Evolutionary conservation across 2,329 filamentous ascomycete genomes (phyloP), one percentile per base, ranked within the genome.

Genomic region (Thelonectria blattea): DNA sequence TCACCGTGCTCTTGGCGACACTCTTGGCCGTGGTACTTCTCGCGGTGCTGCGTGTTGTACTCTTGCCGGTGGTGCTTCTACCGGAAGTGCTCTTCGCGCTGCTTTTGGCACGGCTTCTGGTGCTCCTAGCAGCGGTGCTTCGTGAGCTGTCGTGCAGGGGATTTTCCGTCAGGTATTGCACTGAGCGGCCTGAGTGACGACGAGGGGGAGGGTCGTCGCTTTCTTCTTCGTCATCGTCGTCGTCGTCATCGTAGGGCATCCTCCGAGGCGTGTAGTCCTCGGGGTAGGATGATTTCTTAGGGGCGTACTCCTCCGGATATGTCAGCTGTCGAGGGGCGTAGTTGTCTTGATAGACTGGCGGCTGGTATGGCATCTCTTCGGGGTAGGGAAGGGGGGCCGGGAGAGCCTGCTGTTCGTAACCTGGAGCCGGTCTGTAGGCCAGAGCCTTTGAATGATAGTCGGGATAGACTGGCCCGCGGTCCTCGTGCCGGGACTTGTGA

Each of bases 131-230:
- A 12, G 67, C 56, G 8, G 58, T 60, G 18, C 64, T 70, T 50
- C 52, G 65, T 2, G 17, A 30, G n/a, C 42, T 41, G 17, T 55
- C 34, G n/a, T 56, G 58, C 43, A 69, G 63, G 14, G 68, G 68
- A 20, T 61, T 53, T 30, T 71, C 58, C 5, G 68, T 68, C 41
- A 70, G 46, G 51, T 71, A 70, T 51, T 71, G 66, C 41, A 69
- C 59, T 12, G 68, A 56, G 24, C 62, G 67, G 15, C 58, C 22
- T 3, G 57, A 61, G 34, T 60, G 62, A 7, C 68, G 60, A 17
- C 58, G 61, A 15, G 65, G 63, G 18, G 47, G 39, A 1, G 45
- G 42, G n/a, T 70, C 69, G 20, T 71, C 69, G 41, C 68, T 71
- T 37, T 68, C 70, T 30, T 47, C 22, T 24, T 24, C n/a, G n/a